phyloP scores from a whole-genome alignment of 1,284 basidiomycete genomes.

The Clitocybe nebularis region DNA sequence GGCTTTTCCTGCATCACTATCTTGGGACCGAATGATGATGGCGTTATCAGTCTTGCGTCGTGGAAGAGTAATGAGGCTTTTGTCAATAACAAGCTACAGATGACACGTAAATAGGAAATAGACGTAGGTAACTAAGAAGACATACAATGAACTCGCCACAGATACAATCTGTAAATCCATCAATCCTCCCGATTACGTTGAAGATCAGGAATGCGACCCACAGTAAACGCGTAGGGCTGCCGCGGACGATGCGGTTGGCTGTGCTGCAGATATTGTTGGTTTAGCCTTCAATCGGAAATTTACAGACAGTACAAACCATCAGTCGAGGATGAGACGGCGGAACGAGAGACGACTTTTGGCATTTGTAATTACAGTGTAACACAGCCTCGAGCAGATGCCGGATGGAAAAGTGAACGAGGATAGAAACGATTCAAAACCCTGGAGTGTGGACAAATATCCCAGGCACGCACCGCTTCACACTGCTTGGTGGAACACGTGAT shows the following conservation, averaged over 20 bases:
- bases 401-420: slow-evolving; percentile 3
- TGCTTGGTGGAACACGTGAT: slow-evolving; percentile 18
- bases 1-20: slow-evolving; percentile 51
- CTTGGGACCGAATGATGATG: slow-evolving; percentile 66
- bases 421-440: slow-evolving; percentile 7
- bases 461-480: slow-evolving; percentile 18
- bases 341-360: slow-evolving; percentile 81
- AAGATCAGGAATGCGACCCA: slow-evolving; percentile 30
- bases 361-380: slow-evolving; percentile 30
- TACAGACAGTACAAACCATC: slow-evolving; percentile 50
- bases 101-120: slow-evolving; percentile 7
- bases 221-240: slow-evolving; percentile 78
- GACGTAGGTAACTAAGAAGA: slow-evolving; percentile 16
- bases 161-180: slow-evolving; percentile 59
- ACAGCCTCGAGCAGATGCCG: background rate
- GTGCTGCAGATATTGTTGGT: slow-evolving; percentile 41
- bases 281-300: slow-evolving; percentile 9
- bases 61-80: slow-evolving; percentile 63
- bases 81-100: slow-evolving; percentile 76
- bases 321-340: slow-evolving; percentile 75
- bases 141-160: slow-evolving; percentile 82
- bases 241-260: slow-evolving; percentile 73
- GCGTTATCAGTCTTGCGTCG: slow-evolving; percentile 71
- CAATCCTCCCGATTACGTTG: slow-evolving; percentile 8
- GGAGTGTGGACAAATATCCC: slow-evolving; percentile 4